Conservation (phyloP, 2,329 filamentous ascomycete genomes). For the Colletotrichum acutatum region DNA sequence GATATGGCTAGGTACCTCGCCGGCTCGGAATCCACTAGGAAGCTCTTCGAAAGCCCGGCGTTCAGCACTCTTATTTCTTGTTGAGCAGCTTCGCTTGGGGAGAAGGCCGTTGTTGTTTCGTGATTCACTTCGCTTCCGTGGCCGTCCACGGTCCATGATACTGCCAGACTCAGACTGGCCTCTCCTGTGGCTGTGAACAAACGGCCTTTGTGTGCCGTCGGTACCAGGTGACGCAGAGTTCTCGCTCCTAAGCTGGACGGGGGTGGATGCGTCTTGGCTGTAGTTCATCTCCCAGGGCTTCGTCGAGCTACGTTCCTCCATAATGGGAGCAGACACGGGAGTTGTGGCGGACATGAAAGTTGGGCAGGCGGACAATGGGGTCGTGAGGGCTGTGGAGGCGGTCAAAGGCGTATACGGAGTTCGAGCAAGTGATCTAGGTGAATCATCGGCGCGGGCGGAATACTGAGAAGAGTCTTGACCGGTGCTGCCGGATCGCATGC, state of each 20-base stretch:
- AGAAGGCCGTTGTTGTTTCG: conserved; percentile 49
- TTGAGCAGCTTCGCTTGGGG: conserved; percentile 51
- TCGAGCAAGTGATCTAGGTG: conserved; percentile 52
- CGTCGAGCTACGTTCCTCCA: conserved; percentile 55
- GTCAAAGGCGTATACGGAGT: conserved; percentile 59
- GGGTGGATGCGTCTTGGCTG: conserved; percentile 40
- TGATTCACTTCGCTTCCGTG: conserved; percentile 62
- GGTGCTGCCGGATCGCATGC: conserved; percentile 58
- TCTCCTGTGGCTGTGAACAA: conserved; percentile 57
- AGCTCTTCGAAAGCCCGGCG: conserved; percentile 69
- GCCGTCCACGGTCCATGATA: conserved; percentile 71
- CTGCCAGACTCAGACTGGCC: conserved; percentile 67
- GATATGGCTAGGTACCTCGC: conserved; percentile 62
- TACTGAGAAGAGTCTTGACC: conserved; percentile 53
- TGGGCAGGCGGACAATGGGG: conserved; percentile 56
- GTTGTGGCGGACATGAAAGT: conserved; percentile 38
- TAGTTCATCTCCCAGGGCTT: conserved; percentile 54
- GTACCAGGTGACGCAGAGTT: conserved; percentile 43
- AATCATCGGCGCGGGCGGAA: conserved; percentile 57
- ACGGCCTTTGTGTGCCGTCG: conserved; percentile 42
- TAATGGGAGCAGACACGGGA: conserved; percentile 59
- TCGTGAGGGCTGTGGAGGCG: conserved; percentile 51
- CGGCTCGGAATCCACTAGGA: conserved; percentile 66
- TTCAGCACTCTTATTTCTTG: conserved; percentile 56
- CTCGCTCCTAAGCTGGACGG: conserved; percentile 43